Base-by-base conservation (phyloP, 495 filamentous ascomycete genomes). In the Daldinia decipiens region DNA sequence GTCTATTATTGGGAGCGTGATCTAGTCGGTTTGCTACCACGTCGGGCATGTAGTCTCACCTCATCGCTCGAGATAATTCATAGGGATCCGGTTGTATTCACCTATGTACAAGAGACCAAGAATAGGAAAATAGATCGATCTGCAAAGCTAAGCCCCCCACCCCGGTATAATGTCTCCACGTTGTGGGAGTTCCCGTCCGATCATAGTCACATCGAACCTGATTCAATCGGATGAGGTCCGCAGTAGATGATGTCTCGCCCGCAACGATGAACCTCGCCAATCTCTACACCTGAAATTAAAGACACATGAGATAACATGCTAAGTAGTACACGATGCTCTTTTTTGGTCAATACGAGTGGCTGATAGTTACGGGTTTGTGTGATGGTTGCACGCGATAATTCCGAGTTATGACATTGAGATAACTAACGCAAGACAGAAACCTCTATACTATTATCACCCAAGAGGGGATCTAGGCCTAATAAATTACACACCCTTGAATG, bases 101-200 rank as follows among this genome's bases (percentile, higher is more conserved):
- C 19, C 53, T 51, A n/a, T n/a, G n/a, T n/a, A 32, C 59, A 56
- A 56, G 54, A 59, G 21, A 47, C 51, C 24, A 51, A 54, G 21
- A 47, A 67, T 21, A 50, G 31, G 21, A 61, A 36, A 56, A 31
- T n/a, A 56, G 31, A 34, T 54, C 55, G 31, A 34, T 54, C 55
- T 62, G 51, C 39, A 40, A 54, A 39, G 31, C 45, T 19, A 36
- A 50, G 56, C 50, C 57, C 38, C 40, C 40, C 15, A 34, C 59
- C 69, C 65, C 43, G 62, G 56, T 51, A 59, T 51, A 40, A 26
- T 45, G 45, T 52, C 59, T 47, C 60, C 60, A 36, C 45, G 63
- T 32, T 43, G 27, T 58, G 50, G 65, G 65, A 73, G 50, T 62
- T 65, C 61, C 65, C 65, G 65, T 65, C 38, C 60, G 40, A 65